A percentile compares a stretch with the other conserved stretches of the same genome.
Conservation (phyloP, 345 rosid species). For the Physaria fendleri region DNA sequence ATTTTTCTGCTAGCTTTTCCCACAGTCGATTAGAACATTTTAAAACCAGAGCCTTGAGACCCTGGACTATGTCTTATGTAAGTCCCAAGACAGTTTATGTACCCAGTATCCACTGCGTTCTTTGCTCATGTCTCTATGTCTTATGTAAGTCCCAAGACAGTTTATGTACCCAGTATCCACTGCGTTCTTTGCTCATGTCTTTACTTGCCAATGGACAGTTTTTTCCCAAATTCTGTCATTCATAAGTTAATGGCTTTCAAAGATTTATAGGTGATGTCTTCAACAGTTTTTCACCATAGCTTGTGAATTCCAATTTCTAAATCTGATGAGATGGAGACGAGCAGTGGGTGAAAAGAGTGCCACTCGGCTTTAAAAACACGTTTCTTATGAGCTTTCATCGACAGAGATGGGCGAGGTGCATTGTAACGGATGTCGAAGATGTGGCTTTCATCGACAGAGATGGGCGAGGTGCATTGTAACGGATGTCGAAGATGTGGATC, state of each 20-base stretch:
- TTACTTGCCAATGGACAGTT: not conserved
- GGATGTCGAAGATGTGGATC: conserved; percentile 33
- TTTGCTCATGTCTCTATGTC: not conserved
- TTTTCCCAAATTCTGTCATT: not conserved
- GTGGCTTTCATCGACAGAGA: no score
- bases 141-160: not conserved
- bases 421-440: conserved; percentile 32
- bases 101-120: not conserved
- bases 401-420: conserved; percentile 18
- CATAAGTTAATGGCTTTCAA: not conserved
- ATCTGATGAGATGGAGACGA: conserved; percentile 33
- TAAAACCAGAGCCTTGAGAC: not conserved
- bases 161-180: not conserved
- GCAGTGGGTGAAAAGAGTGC: conserved; percentile 27
- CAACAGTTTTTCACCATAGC: conserved; percentile 18
- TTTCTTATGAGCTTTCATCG: conserved; percentile 28
- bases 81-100: not conserved
- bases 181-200: not conserved
- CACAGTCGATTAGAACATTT: not conserved
- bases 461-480: conserved; percentile 25
- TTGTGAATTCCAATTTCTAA: conserved; percentile 30
- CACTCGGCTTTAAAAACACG: conserved; percentile 35
- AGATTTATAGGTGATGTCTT: not conserved
- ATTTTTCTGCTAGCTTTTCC: not conserved
- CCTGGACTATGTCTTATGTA: not conserved